Percentiles rank a stretch among this genome's conserved stretches.
Evolutionary conservation across 768 basidiomycete species (phyloP).

Genomic region (Suillus lakei): DNA sequence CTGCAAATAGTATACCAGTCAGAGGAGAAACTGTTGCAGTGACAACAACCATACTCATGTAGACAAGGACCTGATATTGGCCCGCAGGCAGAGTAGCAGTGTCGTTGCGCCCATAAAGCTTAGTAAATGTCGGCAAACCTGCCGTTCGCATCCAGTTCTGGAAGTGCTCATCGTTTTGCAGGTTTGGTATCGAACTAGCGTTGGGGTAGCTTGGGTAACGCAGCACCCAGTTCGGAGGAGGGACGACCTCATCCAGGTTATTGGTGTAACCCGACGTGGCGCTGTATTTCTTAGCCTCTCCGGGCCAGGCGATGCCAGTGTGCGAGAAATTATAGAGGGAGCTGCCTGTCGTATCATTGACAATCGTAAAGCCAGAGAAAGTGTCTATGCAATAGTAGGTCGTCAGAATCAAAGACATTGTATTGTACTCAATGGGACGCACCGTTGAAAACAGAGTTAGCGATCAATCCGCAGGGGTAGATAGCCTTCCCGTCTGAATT

Average conservation of each 20-base stretch:
- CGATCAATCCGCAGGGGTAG: constrained; percentile 97
- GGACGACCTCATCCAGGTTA: constrained; percentile 69
- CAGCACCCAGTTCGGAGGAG: constrained; percentile 90
- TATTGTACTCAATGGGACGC: constrained; percentile 20
- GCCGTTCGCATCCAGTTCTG: constrained; percentile 99
- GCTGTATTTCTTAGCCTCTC: constrained; percentile 90
- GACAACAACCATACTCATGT: constrained; percentile 69
- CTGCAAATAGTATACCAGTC: constrained; percentile 44
- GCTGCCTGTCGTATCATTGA: constrained; percentile 43
- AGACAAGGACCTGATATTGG: constrained; percentile 73
- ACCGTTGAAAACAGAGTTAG: constrained; percentile 98
- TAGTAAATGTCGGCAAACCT: constrained; percentile 95
- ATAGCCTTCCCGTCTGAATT: constrained; percentile 56
- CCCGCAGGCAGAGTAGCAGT: constrained; percentile 71
- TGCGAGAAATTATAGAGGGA: constrained; percentile 74
- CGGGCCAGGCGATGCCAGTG: constrained; percentile 92
- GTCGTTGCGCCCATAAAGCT: constrained; percentile 93
- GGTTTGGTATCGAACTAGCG: constrained; percentile 69
- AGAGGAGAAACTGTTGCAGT: neutral
- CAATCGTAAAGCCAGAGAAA: constrained; percentile 62
- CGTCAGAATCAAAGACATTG: neutral
- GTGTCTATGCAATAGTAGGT: constrained; percentile 61
- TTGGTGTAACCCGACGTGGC: constrained; percentile 54
- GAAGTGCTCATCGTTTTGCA: constrained; percentile 86
- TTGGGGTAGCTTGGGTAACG: constrained; percentile 79